Evolutionary conservation across 164 flowering plant species (phyloP), one percentile per base, ranked within the genome.

Genomic region (Nymphaea thermarum): DNA sequence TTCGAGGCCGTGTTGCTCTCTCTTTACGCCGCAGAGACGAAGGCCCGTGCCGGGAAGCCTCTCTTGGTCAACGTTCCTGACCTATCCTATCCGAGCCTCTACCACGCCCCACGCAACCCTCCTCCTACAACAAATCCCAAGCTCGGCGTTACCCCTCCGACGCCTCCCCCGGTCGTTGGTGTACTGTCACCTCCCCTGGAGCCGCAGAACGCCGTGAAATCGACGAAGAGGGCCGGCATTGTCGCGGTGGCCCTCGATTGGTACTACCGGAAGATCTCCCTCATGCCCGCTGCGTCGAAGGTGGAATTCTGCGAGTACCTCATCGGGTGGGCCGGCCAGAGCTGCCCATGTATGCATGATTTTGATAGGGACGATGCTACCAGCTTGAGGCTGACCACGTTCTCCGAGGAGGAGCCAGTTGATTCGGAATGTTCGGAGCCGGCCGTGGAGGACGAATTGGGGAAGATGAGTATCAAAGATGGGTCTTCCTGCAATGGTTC

Each of bases 231-330:
- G 4, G 90, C 96, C 3, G 69, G 74, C 62, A 87, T 94, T 55
- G 88, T 89, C 8, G 93, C 89, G 1, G 83, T 86, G 5, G 87
- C 82, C 1, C 77, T 93, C 4, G 91, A 91, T 73, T 84, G 82
- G 68, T 94, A 87, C 69, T 87, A 79, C 67, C 88, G 85, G 77
- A 85, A 83, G 69, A 83, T 94, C 73, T 84, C 95, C 3, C 86
- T 84, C 64, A 91, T 94, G 95, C 97, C 98, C 2, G 71, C 77
- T 14, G 87, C 91, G 90, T 94, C 98, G 5, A 94, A 94, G 75
- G 70, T 82, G 57, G 95, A 88, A 11, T 76, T 91, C 3, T 94
- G 97, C 62, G 73, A 70, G 61, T 85, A 79, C 60, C 86, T 80
- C 0, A 82, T 83, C 2, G 79, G 74, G 8, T 94, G 98, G 97